Evolutionary conservation across 148 eudicot genomes (phyloP), one percentile per base, ranked within the genome.

Genomic region (Heliamphora exappendiculata): DNA sequence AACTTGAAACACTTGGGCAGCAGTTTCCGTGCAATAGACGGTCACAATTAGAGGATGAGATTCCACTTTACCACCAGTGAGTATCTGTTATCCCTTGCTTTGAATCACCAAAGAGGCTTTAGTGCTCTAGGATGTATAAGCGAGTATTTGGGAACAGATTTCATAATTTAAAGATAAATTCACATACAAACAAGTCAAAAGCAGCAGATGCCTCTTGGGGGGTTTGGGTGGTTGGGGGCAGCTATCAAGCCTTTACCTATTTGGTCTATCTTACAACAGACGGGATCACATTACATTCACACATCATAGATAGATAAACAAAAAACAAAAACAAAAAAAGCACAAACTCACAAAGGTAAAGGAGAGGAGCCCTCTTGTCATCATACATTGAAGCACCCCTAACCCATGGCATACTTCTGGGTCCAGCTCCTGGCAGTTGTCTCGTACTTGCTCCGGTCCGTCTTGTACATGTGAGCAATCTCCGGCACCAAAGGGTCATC

Each of bases 391-490:
- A 42, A 47, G 55, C 34, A 17, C 17, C 41, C 81, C 11, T 86
- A 84, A 47, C 86, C 88, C 88, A 89, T 87, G 39, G 89, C 89
- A 73, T 87, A 85, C 77, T 83, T 87, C 73, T 80, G 88, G 60
- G 86, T 83, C 88, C 87, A 83, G 86, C 86, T 89, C 80, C 83
- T 73, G 55, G 87, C 90, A 66, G 87, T 85, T 16, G 81, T 75
- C 76, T 85, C 89, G 34, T 85, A 89, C 72, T 86, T 89, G 80
- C 76, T 84, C 75, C 81, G 74, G 81, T 86, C 89, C 0, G 85
- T 75, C 87, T 85, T 88, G 85, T 86, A 89, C 85, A 89, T 83
- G 81, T 86, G 88, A 59, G 88, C 89, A 69, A 86, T 83, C 85
- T 89, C 84, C 1, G 89, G 89, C 47, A 85, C 85, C 60, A 86